Evolutionary conservation across 129 eudicot species (phyloP).

Genomic region (Pseudognaphalium luteoalbum): DNA sequence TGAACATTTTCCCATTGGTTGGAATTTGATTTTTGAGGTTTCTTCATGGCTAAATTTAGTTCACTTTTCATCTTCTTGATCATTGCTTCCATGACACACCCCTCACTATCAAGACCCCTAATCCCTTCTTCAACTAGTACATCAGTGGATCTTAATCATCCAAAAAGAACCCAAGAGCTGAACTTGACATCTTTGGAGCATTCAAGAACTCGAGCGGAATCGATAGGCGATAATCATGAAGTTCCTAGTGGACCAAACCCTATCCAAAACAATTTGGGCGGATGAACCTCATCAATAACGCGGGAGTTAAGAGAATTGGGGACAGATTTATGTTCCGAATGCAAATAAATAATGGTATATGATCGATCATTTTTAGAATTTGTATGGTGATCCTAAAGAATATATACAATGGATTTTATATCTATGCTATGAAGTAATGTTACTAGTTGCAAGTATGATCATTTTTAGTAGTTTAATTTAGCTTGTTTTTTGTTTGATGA

Average conservation of each 20-base stretch:
- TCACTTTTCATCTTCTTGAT: conserved; percentile 21
- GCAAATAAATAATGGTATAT: background rate
- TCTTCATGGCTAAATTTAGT: conserved; percentile 54
- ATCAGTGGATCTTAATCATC: conserved; percentile 18
- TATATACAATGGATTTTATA: background rate
- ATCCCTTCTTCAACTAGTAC: conserved; percentile 25
- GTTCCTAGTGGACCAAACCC: conserved; percentile 83
- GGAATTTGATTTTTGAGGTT: conserved; percentile 47
- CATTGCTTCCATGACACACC: conserved; percentile 21
- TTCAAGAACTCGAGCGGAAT: conserved; percentile 22
- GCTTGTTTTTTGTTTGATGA: background rate
- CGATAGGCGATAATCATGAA: conserved; percentile 56
- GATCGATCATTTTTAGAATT: background rate
- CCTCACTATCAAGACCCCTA: conserved; percentile 29
- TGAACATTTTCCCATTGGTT: conserved; percentile 24
- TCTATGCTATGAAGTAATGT: background rate
- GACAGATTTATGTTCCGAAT: background rate
- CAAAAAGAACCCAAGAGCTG: conserved; percentile 7
- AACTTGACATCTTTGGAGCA: background rate
- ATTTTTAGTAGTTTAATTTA: background rate
- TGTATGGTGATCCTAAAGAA: background rate
- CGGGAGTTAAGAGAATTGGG: background rate
- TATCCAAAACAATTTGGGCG: conserved; percentile 47
- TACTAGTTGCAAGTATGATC: background rate
- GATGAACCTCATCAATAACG: background rate